Evolutionary conservation across 768 basidiomycete species (phyloP).

Genomic region (Mycena olivaceomarginata): DNA sequence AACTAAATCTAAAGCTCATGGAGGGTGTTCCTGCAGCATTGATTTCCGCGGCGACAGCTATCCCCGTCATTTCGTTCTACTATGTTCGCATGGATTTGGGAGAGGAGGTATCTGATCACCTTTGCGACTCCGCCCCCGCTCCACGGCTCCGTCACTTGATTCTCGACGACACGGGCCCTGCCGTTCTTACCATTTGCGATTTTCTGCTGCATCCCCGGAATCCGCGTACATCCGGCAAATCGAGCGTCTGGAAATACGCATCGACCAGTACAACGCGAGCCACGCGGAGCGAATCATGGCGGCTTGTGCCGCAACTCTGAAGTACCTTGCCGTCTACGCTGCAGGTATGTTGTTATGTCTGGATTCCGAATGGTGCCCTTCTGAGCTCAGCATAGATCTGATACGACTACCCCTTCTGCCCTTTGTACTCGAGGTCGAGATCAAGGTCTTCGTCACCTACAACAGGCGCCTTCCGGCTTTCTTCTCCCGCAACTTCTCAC

Average conservation of each 20-base stretch:
- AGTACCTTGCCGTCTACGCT: constrained; percentile 11
- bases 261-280: background rate
- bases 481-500: constrained; percentile 5
- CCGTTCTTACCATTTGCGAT: background rate
- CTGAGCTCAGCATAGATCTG: background rate
- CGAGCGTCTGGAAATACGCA: constrained; percentile 19
- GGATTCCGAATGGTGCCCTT: too few species aligned
- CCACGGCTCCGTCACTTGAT: constrained; percentile 6
- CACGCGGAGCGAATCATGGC: constrained; percentile 14
- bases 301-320: constrained; percentile 14
- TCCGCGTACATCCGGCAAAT: background rate
- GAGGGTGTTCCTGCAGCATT: background rate
- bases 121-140: background rate
- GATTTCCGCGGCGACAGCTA: background rate
- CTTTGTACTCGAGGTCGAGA: constrained; percentile 2
- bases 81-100: background rate
- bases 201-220: constrained; percentile 1
- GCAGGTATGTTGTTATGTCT: constrained; percentile 3
- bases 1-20: constrained; percentile 2
- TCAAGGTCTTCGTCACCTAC: constrained; percentile 13
- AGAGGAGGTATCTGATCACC: background rate
- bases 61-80: background rate
- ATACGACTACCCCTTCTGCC: constrained; percentile 24
- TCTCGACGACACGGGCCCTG: background rate
- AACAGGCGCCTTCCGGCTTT: background rate